Percentiles rank a stretch among this genome's conserved stretches.
phyloP scores from a whole-genome alignment of 2,329 filamentous ascomycete species.

The Seiridium unicorne region DNA sequence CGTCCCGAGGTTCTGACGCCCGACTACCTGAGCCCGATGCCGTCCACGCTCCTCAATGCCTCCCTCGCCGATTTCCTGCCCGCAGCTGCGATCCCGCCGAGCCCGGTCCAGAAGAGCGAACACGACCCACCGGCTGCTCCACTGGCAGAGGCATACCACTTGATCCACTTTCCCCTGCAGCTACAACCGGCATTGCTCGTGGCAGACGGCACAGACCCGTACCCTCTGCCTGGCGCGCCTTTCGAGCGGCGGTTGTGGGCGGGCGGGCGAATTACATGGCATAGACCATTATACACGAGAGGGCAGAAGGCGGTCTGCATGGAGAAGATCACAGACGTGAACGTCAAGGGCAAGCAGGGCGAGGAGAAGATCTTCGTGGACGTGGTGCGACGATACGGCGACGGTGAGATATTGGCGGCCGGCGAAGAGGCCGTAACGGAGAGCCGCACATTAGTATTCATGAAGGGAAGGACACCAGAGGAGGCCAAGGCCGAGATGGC shows the following conservation, averaged over 20 bases:
- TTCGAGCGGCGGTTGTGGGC: constrained; percentile 86
- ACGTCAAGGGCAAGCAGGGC: constrained; percentile 27
- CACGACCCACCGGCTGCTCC: neutral
- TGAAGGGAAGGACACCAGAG: constrained; percentile 31
- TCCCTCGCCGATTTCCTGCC: constrained; percentile 57
- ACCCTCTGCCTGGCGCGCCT: constrained; percentile 70
- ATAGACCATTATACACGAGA: constrained; percentile 35
- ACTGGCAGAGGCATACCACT: constrained; percentile 70
- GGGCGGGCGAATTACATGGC: constrained; percentile 68
- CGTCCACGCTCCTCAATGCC: constrained; percentile 63
- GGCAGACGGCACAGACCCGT: constrained; percentile 79
- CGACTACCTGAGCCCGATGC: constrained; percentile 51
- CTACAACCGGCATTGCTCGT: constrained; percentile 62
- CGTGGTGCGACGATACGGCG: constrained; percentile 44
- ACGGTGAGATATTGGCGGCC: neutral
- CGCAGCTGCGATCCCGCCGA: constrained; percentile 21
- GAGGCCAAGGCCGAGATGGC: constrained; percentile 19
- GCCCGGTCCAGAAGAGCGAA: neutral
- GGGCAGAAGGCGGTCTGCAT: constrained; percentile 38
- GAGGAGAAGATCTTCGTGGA: constrained; percentile 51
- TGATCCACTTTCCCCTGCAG: constrained; percentile 82
- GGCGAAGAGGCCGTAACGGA: constrained; percentile 41
- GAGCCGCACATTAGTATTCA: constrained; percentile 51
- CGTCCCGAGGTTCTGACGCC: constrained; percentile 19
- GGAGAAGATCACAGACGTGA: constrained; percentile 42